Percentiles rank a stretch among this genome's conserved stretches.
Conservation (phyloP, 2,329 filamentous ascomycete species). For the Blastomyces silverae region DNA sequence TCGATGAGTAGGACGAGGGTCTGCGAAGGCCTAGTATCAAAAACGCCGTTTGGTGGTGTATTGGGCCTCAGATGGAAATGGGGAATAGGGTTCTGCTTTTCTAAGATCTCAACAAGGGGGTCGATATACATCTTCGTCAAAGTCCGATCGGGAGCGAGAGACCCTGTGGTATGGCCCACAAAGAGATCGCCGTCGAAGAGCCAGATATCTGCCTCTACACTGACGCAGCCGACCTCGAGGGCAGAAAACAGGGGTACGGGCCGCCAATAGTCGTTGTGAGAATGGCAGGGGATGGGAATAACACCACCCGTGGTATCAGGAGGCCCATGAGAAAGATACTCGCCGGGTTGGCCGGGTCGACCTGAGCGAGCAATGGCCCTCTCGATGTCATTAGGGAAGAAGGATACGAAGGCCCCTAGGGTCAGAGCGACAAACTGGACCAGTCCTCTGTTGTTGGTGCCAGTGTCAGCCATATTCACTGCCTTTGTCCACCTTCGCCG, state of each 20-base stretch:
- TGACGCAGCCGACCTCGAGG: conserved; percentile 48
- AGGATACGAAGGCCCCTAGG: conserved; percentile 34
- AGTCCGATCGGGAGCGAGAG: conserved; percentile 44
- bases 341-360: conserved; percentile 31
- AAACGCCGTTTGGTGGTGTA: conserved; percentile 43
- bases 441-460: conserved; percentile 30
- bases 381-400: conserved; percentile 41
- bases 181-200: conserved; percentile 48
- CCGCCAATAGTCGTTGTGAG: conserved; percentile 56
- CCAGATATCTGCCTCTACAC: conserved; percentile 55
- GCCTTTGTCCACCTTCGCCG: background rate
- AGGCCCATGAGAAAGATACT: conserved; percentile 37
- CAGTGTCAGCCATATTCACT: conserved; percentile 5
- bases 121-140: conserved; percentile 49
- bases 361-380: conserved; percentile 38
- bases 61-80: conserved; percentile 31
- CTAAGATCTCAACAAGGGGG: conserved; percentile 46
- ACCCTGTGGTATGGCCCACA: conserved; percentile 48
- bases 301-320: conserved; percentile 48
- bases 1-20: conserved; percentile 50
- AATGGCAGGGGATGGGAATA: conserved; percentile 48
- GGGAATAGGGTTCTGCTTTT: conserved; percentile 44
- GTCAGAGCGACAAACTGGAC: conserved; percentile 38
- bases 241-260: conserved; percentile 51
- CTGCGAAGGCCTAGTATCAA: conserved; percentile 45